These are phyloP conservation scores for Phoma sp. DNA, from an alignment of 2,329 filamentous ascomycete genomes.

Conservation along the genomic window DNA sequence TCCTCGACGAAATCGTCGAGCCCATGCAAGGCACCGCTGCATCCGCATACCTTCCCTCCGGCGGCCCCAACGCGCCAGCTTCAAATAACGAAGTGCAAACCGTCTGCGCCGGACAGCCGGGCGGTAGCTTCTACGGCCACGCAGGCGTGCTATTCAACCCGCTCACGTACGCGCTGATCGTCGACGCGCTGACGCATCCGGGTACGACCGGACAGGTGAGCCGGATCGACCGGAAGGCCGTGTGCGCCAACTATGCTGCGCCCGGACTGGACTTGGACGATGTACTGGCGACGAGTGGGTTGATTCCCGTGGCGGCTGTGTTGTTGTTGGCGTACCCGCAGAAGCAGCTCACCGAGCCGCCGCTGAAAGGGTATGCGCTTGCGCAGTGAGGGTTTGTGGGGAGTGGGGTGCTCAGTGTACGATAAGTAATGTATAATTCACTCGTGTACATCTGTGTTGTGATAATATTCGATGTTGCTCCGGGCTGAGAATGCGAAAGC, in stretches of 20 bases:
- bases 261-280: slow-evolving; percentile 54
- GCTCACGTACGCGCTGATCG: slow-evolving; percentile 53
- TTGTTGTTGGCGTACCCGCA: slow-evolving; percentile 36
- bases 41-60: slow-evolving; percentile 56
- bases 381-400: too few species aligned
- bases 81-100: slow-evolving; percentile 60
- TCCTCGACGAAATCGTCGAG: slow-evolving; percentile 61
- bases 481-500: too few species aligned
- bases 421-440: too few species aligned
- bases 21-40: slow-evolving; percentile 57
- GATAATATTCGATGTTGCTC: too few species aligned
- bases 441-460: too few species aligned
- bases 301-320: slow-evolving; percentile 51
- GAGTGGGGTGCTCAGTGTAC: too few species aligned
- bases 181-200: slow-evolving; percentile 58
- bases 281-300: slow-evolving; percentile 55
- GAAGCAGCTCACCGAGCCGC: slow-evolving; percentile 50
- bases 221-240: slow-evolving; percentile 49
- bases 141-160: slow-evolving; percentile 61
- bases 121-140: slow-evolving; percentile 58
- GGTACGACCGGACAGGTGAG: slow-evolving; percentile 55
- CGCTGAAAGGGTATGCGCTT: slow-evolving; percentile 11
- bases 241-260: slow-evolving; percentile 52
- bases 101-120: slow-evolving; percentile 51
- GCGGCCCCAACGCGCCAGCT: slow-evolving; percentile 53